phyloP scores from a whole-genome alignment of 169 alveolate species.

The Neospora caninum region DNA sequence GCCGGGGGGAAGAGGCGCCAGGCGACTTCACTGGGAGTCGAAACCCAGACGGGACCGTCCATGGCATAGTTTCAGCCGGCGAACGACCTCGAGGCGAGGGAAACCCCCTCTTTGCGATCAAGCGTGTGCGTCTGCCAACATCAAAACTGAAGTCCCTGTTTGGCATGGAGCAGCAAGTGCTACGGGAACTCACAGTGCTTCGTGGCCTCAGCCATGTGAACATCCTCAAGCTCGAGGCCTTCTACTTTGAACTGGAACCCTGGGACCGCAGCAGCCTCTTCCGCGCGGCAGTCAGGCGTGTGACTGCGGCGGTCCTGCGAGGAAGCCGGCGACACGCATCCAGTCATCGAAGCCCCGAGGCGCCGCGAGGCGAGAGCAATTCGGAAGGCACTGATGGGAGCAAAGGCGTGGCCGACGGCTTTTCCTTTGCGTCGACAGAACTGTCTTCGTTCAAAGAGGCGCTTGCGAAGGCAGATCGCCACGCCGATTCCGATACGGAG shows the following conservation, averaged over 20 bases:
- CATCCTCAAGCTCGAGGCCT: conserved; percentile 33
- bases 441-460: background rate
- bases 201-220: conserved; percentile 40
- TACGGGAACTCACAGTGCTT: conserved; percentile 43
- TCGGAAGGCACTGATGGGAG: background rate
- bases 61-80: background rate
- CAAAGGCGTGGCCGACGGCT: background rate
- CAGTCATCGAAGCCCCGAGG: background rate
- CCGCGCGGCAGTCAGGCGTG: background rate
- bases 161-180: conserved; percentile 53
- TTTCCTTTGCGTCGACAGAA: background rate
- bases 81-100: background rate
- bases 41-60: background rate
- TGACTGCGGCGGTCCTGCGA: background rate
- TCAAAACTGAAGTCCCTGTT: conserved; percentile 43
- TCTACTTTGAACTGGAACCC: conserved; percentile 44
- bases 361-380: background rate
- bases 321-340: background rate
- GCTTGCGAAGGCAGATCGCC: background rate
- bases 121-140: conserved; percentile 36
- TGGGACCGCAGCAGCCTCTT: background rate
- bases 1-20: background rate
- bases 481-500: background rate
- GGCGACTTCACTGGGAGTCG: background rate
- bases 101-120: conserved; percentile 14